These are phyloP conservation scores for Chytridium lagenaria DNA, from an alignment of 371 early-diverging fungal species.

Conservation along the genomic window DNA sequence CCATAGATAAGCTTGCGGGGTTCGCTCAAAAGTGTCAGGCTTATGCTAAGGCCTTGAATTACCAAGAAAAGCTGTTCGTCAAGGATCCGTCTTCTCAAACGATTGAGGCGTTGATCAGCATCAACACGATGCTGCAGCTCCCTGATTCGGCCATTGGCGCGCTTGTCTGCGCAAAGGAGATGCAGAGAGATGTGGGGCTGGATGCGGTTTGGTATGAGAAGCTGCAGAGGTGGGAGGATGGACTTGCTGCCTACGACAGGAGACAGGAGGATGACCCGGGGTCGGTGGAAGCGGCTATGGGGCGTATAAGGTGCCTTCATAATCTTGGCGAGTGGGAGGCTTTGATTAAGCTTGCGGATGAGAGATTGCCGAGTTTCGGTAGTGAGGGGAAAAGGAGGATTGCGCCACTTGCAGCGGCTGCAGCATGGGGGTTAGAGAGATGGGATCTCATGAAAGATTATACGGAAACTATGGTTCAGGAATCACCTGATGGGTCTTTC, in stretches of 20 bases:
- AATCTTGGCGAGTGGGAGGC: conserved; percentile 92
- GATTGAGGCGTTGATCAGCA: conserved; percentile 89
- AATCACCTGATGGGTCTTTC: conserved; percentile 58
- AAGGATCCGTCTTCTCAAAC: conserved; percentile 80
- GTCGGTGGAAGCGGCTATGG: conserved; percentile 73
- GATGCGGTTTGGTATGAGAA: conserved; percentile 94
- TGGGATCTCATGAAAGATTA: conserved; percentile 92
- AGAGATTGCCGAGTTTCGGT: conserved; percentile 75
- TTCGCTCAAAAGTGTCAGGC: conserved; percentile 94
- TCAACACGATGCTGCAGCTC: conserved; percentile 91
- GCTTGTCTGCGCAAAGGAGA: conserved; percentile 85
- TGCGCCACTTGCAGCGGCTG: conserved; percentile 87
- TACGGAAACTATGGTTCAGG: conserved; percentile 75
- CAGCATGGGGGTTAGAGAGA: conserved; percentile 91
- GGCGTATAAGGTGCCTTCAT: conserved; percentile 89
- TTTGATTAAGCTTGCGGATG: conserved; percentile 75
- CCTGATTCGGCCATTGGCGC: conserved; percentile 96
- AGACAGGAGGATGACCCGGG: conserved; percentile 77
- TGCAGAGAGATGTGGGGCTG: conserved; percentile 58
- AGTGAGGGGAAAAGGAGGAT: conserved; percentile 56
- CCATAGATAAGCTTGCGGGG: conserved; percentile 81
- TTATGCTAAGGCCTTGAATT: conserved; percentile 90
- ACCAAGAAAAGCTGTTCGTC: conserved; percentile 93
- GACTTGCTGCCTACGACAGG: conserved; percentile 82
- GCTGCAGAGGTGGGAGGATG: conserved; percentile 92